A percentile compares a stretch with the other conserved stretches of the same genome.
phyloP scores from a whole-genome alignment of 2,329 filamentous ascomycete species.

The Myrmaecium sp. region DNA sequence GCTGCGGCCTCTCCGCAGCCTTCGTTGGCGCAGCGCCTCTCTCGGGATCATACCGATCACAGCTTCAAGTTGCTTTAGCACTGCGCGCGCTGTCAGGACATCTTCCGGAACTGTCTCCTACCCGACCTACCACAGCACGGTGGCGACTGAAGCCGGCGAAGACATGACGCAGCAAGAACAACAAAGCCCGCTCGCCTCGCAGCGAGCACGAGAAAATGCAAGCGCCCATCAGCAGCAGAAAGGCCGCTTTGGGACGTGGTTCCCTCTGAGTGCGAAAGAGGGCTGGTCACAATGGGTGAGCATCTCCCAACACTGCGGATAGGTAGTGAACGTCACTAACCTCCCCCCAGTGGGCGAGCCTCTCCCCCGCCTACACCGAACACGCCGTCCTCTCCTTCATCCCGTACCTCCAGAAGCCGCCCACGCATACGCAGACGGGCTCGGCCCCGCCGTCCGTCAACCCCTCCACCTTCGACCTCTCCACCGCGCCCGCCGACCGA shows the following conservation, averaged over 20 bases:
- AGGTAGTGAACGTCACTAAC: slow-evolving; percentile 3
- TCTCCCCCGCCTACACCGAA: slow-evolving; percentile 73
- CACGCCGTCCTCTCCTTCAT: slow-evolving; percentile 75
- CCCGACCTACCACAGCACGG: slow-evolving; percentile 11
- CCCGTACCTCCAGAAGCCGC: slow-evolving; percentile 61
- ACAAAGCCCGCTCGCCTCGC: slow-evolving; percentile 31
- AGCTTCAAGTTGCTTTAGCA: slow-evolving; percentile 15
- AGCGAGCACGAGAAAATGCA: slow-evolving; percentile 24
- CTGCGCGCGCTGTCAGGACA: slow-evolving; percentile 14
- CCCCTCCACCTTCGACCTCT: slow-evolving; percentile 23
- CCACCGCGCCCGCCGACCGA: slow-evolving; percentile 16
- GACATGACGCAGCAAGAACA: slow-evolving; percentile 17
- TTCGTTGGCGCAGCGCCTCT: slow-evolving; percentile 10
- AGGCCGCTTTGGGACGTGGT: slow-evolving; percentile 33
- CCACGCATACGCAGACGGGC: slow-evolving; percentile 48
- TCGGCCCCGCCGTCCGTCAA: slow-evolving; percentile 29
- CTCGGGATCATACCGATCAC: slow-evolving; percentile 7
- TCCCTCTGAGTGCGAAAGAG: slow-evolving; percentile 82
- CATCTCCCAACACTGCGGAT: slow-evolving; percentile 7
- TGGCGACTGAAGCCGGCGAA: slow-evolving; percentile 12
- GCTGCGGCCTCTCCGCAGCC: slow-evolving; percentile 14
- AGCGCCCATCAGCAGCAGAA: slow-evolving; percentile 11
- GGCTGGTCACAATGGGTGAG: slow-evolving; percentile 80
- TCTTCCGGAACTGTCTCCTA: slow-evolving; percentile 15
- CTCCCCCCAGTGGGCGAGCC: slow-evolving; percentile 54